These are phyloP conservation scores for Trametes maxima DNA, from an alignment of 768 basidiomycete species.

Conservation along the genomic window DNA sequence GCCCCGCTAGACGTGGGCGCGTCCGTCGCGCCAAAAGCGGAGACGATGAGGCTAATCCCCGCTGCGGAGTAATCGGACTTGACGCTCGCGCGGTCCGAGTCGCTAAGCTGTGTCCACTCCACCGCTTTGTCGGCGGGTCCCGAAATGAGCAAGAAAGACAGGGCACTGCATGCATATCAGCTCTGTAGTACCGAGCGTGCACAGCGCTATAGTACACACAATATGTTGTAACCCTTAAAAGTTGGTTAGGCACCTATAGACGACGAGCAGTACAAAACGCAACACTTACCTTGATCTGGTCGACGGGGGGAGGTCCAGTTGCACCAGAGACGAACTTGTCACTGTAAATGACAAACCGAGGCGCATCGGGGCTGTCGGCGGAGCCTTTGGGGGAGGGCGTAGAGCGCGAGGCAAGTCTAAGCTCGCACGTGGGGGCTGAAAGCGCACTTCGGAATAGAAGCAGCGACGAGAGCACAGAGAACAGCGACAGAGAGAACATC, in stretches of 20 bases:
- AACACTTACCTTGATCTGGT: slow-evolving; percentile 43
- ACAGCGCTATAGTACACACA: slow-evolving; percentile 39
- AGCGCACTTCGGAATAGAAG: slow-evolving; percentile 17
- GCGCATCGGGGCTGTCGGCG: slow-evolving; percentile 44
- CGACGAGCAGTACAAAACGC: neutral
- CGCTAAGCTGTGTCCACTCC: slow-evolving; percentile 54
- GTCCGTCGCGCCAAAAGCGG: slow-evolving; percentile 59
- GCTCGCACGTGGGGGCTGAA: slow-evolving; percentile 16
- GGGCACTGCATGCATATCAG: slow-evolving; percentile 35
- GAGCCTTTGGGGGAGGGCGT: slow-evolving; percentile 5
- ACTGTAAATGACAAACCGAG: slow-evolving; percentile 51
- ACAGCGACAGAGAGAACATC: slow-evolving; percentile 19
- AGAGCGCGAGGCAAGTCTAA: slow-evolving; percentile 13
- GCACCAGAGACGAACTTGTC: slow-evolving; percentile 46
- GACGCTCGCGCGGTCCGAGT: slow-evolving; percentile 47
- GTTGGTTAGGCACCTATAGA: neutral
- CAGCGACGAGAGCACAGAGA: slow-evolving; percentile 19
- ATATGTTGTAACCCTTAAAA: slow-evolving; percentile 58
- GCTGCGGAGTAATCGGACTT: slow-evolving; percentile 57
- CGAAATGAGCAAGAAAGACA: slow-evolving; percentile 56
- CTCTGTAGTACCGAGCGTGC: neutral
- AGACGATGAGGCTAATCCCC: slow-evolving; percentile 64
- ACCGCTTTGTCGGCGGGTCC: slow-evolving; percentile 64
- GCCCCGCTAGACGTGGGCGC: slow-evolving; percentile 56
- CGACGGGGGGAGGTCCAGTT: slow-evolving; percentile 50